Conservation (phyloP, 345 rosid species). For the Citrus maxima region DNA sequence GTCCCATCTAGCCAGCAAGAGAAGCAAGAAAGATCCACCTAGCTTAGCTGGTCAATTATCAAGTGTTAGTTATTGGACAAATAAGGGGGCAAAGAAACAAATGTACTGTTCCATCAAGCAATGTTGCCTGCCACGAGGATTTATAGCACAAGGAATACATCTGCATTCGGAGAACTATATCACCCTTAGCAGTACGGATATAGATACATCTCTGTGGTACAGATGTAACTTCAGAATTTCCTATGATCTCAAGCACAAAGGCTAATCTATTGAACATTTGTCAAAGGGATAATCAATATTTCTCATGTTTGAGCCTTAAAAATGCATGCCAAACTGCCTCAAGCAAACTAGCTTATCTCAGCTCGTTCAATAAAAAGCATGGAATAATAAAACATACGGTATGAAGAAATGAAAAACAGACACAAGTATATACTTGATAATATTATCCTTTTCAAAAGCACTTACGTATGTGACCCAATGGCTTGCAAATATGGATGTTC, state of each 20-base stretch:
- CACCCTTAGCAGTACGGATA: background rate
- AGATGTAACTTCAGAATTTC: background rate
- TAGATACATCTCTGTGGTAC: background rate
- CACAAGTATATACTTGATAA: background rate
- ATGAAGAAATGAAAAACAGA: background rate
- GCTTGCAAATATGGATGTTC: conserved; percentile 96
- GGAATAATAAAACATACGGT: background rate
- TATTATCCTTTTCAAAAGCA: background rate
- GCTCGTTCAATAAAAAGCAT: background rate
- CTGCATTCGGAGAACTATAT: background rate
- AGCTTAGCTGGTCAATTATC: background rate
- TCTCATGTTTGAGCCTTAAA: background rate
- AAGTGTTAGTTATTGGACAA: background rate
- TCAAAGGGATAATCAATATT: background rate
- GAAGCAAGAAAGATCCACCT: too few species aligned
- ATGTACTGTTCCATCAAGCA: background rate
- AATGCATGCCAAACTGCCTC: background rate
- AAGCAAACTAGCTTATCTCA: background rate
- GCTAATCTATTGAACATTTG: background rate
- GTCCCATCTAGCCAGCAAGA: too few species aligned
- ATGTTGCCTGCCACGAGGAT: background rate
- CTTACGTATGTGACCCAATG: conserved; percentile 94
- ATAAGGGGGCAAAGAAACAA: too few species aligned
- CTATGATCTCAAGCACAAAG: background rate
- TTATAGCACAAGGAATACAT: background rate